A percentile compares a stretch with the other conserved stretches of the same genome.
phyloP scores from a whole-genome alignment of 2,329 filamentous ascomycete genomes.

The Claviceps sp. region DNA sequence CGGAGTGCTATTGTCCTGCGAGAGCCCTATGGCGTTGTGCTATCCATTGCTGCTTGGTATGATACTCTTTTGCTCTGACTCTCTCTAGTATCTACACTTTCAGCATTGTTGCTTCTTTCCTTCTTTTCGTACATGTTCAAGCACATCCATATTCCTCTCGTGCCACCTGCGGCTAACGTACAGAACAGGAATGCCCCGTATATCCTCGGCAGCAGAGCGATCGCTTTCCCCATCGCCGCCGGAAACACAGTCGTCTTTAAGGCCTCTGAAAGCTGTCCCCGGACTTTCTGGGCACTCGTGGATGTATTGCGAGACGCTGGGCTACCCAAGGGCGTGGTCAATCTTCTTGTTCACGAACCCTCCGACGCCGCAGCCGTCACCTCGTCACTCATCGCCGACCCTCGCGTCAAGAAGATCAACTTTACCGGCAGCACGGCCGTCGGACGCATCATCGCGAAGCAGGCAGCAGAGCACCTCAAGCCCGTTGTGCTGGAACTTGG shows the following conservation, averaged over 20 bases:
- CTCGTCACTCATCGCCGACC: conserved; percentile 51
- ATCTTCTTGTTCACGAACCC: conserved; percentile 53
- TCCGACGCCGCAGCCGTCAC: conserved; percentile 56
- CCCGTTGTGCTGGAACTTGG: conserved; percentile 71
- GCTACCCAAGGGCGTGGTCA: conserved; percentile 60
- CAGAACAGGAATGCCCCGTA: conserved; percentile 40
- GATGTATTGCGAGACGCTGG: conserved; percentile 59
- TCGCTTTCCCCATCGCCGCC: conserved; percentile 55
- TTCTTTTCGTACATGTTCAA: too few species aligned
- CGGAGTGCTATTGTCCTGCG: conserved; percentile 49
- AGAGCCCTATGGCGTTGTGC: conserved; percentile 66
- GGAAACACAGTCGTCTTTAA: conserved; percentile 71
- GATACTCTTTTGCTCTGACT: conserved; percentile 8
- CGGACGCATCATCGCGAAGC: conserved; percentile 56
- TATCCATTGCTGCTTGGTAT: conserved; percentile 73
- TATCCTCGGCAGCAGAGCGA: conserved; percentile 38
- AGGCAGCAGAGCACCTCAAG: conserved; percentile 63
- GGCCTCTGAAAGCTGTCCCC: conserved; percentile 54
- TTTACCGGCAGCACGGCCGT: conserved; percentile 71
- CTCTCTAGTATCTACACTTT: background rate
- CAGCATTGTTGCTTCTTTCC: background rate
- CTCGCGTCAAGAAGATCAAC: conserved; percentile 64
- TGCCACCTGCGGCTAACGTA: background rate
- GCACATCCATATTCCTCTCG: background rate
- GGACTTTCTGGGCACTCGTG: conserved; percentile 47